Evolutionary conservation across 2,329 filamentous ascomycete genomes (phyloP), one percentile per base, ranked within the genome.

Genomic region (Microdochium bolleyi): DNA sequence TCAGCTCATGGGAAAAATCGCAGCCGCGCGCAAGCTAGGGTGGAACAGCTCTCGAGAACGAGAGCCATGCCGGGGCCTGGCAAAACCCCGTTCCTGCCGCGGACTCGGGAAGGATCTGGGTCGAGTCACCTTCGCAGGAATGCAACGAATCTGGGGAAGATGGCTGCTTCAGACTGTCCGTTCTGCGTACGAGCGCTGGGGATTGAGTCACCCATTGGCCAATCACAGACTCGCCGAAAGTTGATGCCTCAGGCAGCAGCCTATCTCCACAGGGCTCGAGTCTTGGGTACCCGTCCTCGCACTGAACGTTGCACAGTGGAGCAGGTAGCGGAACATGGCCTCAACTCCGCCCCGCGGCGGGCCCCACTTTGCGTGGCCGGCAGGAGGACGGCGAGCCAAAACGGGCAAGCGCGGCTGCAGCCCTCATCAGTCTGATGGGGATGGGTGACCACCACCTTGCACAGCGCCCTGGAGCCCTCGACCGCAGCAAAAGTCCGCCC

Each of bases 211-310:
- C 48, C 50, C 14, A 48, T 48, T 34, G 41, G 21, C 50, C 50
- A 52, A 52, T 52, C 41, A 52, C 21, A 52, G 27, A 16, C 51
- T 52, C 51, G 51, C 51, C 51, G 51, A 44, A 22, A 41, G 32
- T 52, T 50, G 46, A 49, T 49, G 46, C 46, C 51, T 50, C 30
- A 52, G 46, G 37, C 46, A 50, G 21, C 48, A 4, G 4, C 24
- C 44, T 22, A 37, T 32, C 14, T 16, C 13, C 10, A 14, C 8
- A 3, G 44, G 32, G 34, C n/a, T 37, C 38, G 25, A 49, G 24
- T 38, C 41, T 30, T 13, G 21, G 19, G 27, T 14, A 21, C 3
- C 24, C 9, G 3, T 4, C 7, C 11, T 25, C 34, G 34, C 46
- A 34, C 48, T 8, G 16, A 49, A 41, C 19, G 27, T 32, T 10